Conservation (phyloP, 352 stramenopile genomes). For the Phytopythium chamaehyphon region DNA sequence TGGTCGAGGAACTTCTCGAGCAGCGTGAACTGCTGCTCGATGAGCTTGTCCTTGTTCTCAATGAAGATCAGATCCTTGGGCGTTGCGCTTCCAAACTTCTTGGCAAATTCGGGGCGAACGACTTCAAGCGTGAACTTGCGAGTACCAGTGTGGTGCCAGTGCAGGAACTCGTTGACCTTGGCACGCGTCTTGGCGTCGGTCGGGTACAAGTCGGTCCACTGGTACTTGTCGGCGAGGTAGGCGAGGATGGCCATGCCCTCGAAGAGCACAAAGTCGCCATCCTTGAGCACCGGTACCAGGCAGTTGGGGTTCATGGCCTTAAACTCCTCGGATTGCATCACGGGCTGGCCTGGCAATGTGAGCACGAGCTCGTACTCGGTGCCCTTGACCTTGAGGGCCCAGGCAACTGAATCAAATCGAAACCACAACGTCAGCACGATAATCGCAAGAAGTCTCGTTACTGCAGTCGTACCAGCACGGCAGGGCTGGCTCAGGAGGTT, state of each 20-base stretch:
- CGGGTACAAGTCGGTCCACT: slow-evolving; percentile 42
- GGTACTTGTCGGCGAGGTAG: slow-evolving; percentile 36
- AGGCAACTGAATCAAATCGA: slow-evolving; percentile 17
- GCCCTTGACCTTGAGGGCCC: slow-evolving; percentile 43
- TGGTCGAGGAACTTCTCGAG: slow-evolving; percentile 41
- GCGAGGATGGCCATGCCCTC: slow-evolving; percentile 47
- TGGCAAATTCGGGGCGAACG: slow-evolving; percentile 16
- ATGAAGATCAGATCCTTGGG: slow-evolving; percentile 19
- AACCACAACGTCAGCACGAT: too few species aligned
- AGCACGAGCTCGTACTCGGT: slow-evolving; percentile 38
- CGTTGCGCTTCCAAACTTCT: slow-evolving; percentile 14
- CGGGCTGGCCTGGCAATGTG: slow-evolving; percentile 14
- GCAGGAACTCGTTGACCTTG: slow-evolving; percentile 47
- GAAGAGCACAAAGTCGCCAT: slow-evolving; percentile 51
- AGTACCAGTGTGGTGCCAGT: slow-evolving; percentile 42
- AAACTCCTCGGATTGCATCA: slow-evolving; percentile 39
- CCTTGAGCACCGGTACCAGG: slow-evolving; percentile 43
- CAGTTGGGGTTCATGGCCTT: slow-evolving; percentile 50
- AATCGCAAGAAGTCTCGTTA: too few species aligned
- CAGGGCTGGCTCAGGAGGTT: slow-evolving; percentile 12
- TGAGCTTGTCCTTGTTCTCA: slow-evolving; percentile 21
- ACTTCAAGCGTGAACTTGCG: slow-evolving; percentile 31
- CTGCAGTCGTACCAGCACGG: background rate
- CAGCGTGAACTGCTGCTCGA: slow-evolving; percentile 23
- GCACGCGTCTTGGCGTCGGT: slow-evolving; percentile 25